Conservation (phyloP, 345 rosid genomes). For the Lepidium aucheri region DNA sequence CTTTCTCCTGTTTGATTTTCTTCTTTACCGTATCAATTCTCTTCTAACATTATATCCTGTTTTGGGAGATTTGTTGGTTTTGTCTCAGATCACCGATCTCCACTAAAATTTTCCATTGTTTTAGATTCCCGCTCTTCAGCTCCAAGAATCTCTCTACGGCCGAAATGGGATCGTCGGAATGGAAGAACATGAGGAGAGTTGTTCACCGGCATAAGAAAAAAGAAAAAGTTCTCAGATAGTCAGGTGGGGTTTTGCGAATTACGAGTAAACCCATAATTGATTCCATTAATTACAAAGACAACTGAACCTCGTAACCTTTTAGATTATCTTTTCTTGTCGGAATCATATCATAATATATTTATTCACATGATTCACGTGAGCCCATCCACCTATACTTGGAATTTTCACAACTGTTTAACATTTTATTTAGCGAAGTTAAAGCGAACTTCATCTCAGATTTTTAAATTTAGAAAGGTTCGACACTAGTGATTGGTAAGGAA, state of each 20-base stretch:
- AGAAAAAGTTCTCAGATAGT: not conserved
- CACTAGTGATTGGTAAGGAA: not conserved
- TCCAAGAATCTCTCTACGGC: constrained; percentile 47
- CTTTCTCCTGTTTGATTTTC: constrained; percentile 64
- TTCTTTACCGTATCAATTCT: constrained; percentile 84
- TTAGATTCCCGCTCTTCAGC: constrained; percentile 74
- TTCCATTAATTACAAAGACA: not conserved
- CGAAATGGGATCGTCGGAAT: not conserved
- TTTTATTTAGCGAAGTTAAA: too few relatives aligned
- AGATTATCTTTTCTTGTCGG: too few relatives aligned
- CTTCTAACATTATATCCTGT: constrained; percentile 78
- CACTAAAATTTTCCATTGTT: constrained; percentile 75
- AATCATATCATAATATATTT: not conserved
- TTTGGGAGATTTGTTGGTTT: constrained; percentile 39
- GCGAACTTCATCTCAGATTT: too few relatives aligned
- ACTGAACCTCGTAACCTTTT: not conserved
- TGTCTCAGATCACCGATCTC: constrained; percentile 56
- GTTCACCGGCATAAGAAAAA: not conserved
- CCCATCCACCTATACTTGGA: not conserved
- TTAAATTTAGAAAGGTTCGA: too few relatives aligned
- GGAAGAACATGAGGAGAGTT: not conserved
- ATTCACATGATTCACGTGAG: not conserved
- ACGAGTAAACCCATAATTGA: not conserved
- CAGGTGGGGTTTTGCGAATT: not conserved
- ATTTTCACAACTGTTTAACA: not conserved